Conservation (phyloP, 2,329 filamentous ascomycete species). For the Scolecobasidium constrictum region DNA sequence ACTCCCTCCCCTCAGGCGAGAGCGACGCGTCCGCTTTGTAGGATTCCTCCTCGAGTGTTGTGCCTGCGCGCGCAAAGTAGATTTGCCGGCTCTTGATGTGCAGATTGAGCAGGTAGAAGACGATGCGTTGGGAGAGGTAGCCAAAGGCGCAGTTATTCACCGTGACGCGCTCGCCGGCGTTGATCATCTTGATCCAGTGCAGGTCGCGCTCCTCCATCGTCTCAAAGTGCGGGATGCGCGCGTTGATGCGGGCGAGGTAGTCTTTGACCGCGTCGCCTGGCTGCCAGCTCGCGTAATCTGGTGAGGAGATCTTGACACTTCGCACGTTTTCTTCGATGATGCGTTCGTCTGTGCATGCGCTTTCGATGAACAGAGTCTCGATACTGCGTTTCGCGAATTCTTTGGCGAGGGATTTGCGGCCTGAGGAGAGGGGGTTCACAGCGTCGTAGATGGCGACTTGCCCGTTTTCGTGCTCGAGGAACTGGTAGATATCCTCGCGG, state of each 20-base stretch:
- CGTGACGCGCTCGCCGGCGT: constrained; percentile 82
- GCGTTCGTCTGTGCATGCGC: constrained; percentile 81
- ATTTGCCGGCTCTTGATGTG: constrained; percentile 93
- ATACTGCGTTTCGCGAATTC: constrained; percentile 98
- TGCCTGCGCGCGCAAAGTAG: constrained; percentile 82
- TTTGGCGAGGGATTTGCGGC: constrained; percentile 75
- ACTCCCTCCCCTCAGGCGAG: constrained; percentile 67
- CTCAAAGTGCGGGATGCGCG: constrained; percentile 91
- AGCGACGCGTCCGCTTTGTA: constrained; percentile 86
- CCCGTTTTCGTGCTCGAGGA: constrained; percentile 92
- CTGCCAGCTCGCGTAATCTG: constrained; percentile 90
- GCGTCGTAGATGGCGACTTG: constrained; percentile 98
- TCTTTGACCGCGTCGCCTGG: constrained; percentile 85
- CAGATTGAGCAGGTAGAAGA: constrained; percentile 95
- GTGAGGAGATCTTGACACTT: constrained; percentile 94
- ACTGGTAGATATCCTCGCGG: constrained; percentile 91
- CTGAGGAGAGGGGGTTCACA: constrained; percentile 80
- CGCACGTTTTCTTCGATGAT: constrained; percentile 96
- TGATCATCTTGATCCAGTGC: constrained; percentile 99
- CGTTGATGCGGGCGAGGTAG: constrained; percentile 80
- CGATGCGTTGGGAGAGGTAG: constrained; percentile 91
- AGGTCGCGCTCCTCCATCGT: constrained; percentile 91
- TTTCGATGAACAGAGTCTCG: constrained; percentile 92
- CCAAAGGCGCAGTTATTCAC: constrained; percentile 97
- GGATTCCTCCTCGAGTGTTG: constrained; percentile 76